Conservation (phyloP, 23 red algal genomes). For the Agarophyton chilense region DNA sequence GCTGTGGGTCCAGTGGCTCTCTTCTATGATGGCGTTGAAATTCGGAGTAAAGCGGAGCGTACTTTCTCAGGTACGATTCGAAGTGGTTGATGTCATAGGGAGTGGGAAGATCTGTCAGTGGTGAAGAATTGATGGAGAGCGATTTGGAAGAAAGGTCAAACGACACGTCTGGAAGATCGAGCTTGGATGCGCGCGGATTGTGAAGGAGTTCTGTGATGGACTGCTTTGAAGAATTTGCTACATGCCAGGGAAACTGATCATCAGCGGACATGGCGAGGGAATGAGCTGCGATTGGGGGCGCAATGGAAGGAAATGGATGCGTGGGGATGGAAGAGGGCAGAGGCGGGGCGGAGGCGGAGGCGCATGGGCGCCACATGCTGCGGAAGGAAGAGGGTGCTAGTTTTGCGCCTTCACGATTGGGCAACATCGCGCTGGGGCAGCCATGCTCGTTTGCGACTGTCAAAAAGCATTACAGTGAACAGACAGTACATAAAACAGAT, state of each 20-base stretch:
- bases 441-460: too few relatives aligned
- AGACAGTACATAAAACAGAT: too few relatives aligned
- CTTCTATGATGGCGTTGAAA: constrained; percentile 17
- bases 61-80: constrained; percentile 42
- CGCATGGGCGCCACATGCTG: too few relatives aligned
- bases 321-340: too few relatives aligned
- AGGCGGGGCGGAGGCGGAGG: too few relatives aligned
- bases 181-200: constrained; percentile 33
- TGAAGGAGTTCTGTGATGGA: constrained; percentile 66
- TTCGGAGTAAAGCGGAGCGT: constrained; percentile 20
- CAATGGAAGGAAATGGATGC: too few relatives aligned
- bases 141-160: constrained; percentile 38
- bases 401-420: too few relatives aligned
- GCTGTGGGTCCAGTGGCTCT: neutral
- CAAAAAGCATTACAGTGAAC: too few relatives aligned
- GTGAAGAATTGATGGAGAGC: neutral
- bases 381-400: too few relatives aligned
- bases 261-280: neutral
- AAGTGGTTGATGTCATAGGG: constrained; percentile 54
- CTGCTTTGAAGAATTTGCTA: constrained; percentile 35
- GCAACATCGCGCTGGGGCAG: too few relatives aligned
- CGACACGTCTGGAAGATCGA: constrained; percentile 31
- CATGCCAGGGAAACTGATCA: constrained; percentile 1
- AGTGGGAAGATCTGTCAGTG: neutral
- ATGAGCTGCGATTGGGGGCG: neutral